Evolutionary conservation across 1,139 yeast genomes (phyloP), one percentile per base, ranked within the genome.

Genomic region (Schwanniomyces etchellsii): DNA sequence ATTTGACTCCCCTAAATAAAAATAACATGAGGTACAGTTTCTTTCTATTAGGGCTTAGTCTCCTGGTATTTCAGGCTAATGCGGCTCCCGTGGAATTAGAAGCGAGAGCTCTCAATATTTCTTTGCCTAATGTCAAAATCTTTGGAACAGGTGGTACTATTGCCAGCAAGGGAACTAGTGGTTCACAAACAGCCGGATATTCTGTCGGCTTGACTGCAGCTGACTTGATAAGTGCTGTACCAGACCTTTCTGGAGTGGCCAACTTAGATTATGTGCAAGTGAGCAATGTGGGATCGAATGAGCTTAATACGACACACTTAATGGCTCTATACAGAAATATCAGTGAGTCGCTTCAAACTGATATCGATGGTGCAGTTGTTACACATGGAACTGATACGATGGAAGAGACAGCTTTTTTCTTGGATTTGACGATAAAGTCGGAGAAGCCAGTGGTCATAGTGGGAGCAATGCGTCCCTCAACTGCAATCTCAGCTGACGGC

Each of bases 91-190:
- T 18, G 7, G 21, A 18, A 7, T 7, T 18, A 7, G n/a, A 7
- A 7, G 21, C 21, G 9, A 18, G 21, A n/a, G 21, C 7, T n/a
- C n/a, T 37, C 17, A 39, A 18, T 18, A n/a, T n/a, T 7, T 18
- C 21, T 18, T 18, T 63, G 23, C 76, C 76, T 2, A 49, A 50
- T 4, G 57, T 79, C 29, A 78, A 78, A 42, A 74, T 79, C 14
- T 55, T 79, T 20, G 86, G 84, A 2, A 79, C 85, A 1, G 86
- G 86, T 7, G 86, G 86, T 10, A 79, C 86, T 3, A 79, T 79
- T 42, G 85, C 85, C 1, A 74, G 83, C 1, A 77, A 76, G 44
- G 83, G 81, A 0, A 50, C 61, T 1, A 49, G 64, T n/a, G 58
- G 75, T 1, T 65, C 75, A 16, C 76, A 74, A 35, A 78, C 84